Evolutionary conservation across 306 rosid species (phyloP), one percentile per base, ranked within the genome.

Genomic region (Rubus idaeus): DNA sequence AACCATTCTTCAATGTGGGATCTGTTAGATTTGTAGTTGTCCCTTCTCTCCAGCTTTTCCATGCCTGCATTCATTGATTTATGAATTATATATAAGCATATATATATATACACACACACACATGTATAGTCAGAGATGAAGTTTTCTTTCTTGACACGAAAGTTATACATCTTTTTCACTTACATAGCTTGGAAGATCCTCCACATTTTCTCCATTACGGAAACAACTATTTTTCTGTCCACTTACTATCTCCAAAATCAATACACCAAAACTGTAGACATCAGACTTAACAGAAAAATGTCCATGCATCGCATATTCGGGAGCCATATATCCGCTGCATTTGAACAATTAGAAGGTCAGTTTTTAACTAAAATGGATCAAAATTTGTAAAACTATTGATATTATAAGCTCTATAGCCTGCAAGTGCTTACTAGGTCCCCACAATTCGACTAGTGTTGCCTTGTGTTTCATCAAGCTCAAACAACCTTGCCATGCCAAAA

Each of bases 401-500:
- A 49, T 2, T 21, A 30, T 46, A 45, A 23, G 56, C 55, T 8
- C 18, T 3, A 3, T 6, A 6, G 56, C 21, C 61, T 6, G 8
- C 8, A 9, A 41, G 57, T 45, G 12, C 57, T 49, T 70, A 70
- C 74, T 8, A 70, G 45, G 46, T 70, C 61, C 61, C 74, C 14
- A 70, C 61, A 50, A 70, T 70, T 16, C 74, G 17, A 17, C 46
- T 70, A 8, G 74, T 70, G 50, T 70, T 70, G 23, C 74, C 61
- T 70, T 50, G 46, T 2, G 61, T 70, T 70, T 50, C 60, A 49
- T 70, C 61, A 68, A 1, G 73, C 40, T 44, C 20, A 0, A 68
- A 45, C 41, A 68, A 45, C 40, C 56, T 68, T 68, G 74, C 61
- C 74, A 30, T 70, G 74, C 74, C 60, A 49, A 70, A 70, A 70